phyloP scores from a whole-genome alignment of 2,329 filamentous ascomycete genomes.

The Aspergillus brunneoviolaceus region DNA sequence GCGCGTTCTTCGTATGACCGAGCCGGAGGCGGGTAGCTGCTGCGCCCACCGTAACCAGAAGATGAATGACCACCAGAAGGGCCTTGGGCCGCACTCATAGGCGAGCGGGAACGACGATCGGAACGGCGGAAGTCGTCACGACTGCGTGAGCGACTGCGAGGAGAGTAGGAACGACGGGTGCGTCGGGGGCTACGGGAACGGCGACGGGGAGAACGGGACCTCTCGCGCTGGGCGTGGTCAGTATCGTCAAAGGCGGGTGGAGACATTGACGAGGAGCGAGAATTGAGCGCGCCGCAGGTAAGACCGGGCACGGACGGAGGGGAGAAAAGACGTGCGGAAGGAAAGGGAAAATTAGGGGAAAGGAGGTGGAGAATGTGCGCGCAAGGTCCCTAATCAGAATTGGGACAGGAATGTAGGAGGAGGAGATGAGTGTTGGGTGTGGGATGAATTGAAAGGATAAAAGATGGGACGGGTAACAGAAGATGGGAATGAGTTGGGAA shows the following conservation, averaged over 20 bases:
- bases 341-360: background rate
- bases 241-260: constrained; percentile 31
- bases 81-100: constrained; percentile 73
- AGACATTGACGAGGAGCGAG: constrained; percentile 21
- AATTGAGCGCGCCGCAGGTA: constrained; percentile 2
- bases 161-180: constrained; percentile 74
- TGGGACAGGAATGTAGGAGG: background rate
- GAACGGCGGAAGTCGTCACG: constrained; percentile 74
- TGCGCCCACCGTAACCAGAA: constrained; percentile 57
- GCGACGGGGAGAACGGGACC: constrained; percentile 62
- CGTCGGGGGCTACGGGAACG: constrained; percentile 80
- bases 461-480: background rate
- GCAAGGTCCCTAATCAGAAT: constrained; percentile 3
- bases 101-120: constrained; percentile 77
- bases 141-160: constrained; percentile 75
- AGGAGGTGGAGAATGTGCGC: constrained; percentile 11
- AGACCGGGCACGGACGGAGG: constrained; percentile 4
- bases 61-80: constrained; percentile 70
- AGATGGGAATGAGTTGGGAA: background rate
- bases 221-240: constrained; percentile 68
- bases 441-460: background rate
- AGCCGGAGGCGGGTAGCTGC: constrained; percentile 60
- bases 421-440: background rate
- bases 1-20: constrained; percentile 82
- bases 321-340: constrained; percentile 2